Evolutionary conservation across 768 basidiomycete species (phyloP).

Genomic region (Suillus cothurnatus): DNA sequence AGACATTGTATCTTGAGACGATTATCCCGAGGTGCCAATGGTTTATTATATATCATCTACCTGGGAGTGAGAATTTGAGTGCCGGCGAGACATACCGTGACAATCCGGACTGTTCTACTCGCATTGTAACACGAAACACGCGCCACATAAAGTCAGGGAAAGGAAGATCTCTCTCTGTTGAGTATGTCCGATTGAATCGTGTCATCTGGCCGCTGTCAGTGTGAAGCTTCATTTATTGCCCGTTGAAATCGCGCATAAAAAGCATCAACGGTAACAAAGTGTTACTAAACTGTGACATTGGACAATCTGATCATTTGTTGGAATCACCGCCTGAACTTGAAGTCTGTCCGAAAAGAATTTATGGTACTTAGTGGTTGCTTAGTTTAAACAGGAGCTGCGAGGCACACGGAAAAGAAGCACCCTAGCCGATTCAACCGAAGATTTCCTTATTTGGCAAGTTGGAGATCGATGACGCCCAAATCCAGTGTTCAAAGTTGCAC

Average conservation of each 20-base stretch:
- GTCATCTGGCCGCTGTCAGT: slow-evolving; percentile 3
- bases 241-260: slow-evolving; percentile 28
- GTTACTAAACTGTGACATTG: background rate
- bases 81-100: background rate
- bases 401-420: slow-evolving; percentile 24
- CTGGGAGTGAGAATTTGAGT: slow-evolving; percentile 4
- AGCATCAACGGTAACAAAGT: background rate
- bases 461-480: slow-evolving; percentile 7
- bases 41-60: slow-evolving; percentile 2
- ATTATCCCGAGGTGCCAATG: background rate
- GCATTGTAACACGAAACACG: background rate
- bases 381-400: slow-evolving; percentile 14
- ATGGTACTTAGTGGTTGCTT: background rate
- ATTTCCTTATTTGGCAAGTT: slow-evolving; percentile 15
- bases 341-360: background rate
- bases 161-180: background rate
- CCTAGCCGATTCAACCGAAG: background rate
- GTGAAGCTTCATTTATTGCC: slow-evolving; percentile 3
- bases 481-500: background rate
- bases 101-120: background rate
- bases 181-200: slow-evolving; percentile 26
- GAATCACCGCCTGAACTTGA: background rate
- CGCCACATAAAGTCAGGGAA: slow-evolving; percentile 4
- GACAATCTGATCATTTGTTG: background rate
- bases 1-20: slow-evolving; percentile 15